phyloP scores from a whole-genome alignment of 768 basidiomycete species.

The Xerocomellus intermedius region DNA sequence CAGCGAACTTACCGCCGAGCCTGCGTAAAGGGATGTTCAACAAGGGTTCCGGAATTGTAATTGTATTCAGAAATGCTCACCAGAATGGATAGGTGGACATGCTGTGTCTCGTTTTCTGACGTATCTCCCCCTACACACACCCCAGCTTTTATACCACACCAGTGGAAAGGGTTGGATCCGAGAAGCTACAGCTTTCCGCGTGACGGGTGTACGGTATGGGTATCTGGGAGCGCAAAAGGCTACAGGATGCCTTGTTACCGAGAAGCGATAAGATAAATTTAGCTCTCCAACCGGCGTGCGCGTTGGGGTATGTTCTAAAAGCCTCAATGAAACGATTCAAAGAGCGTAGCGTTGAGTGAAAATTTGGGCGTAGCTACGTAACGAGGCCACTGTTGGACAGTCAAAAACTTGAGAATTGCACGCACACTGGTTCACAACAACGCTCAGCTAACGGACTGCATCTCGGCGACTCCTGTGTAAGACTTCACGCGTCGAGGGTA shows the following conservation, averaged over 20 bases:
- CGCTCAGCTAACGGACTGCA: background rate
- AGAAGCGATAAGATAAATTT: constrained; percentile 2
- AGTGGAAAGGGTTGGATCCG: background rate
- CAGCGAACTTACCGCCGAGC: constrained; percentile 55
- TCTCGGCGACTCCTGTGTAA: background rate
- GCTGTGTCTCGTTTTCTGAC: constrained; percentile 10
- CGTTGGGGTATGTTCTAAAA: constrained; percentile 3
- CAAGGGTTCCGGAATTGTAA: background rate
- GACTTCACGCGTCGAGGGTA: background rate
- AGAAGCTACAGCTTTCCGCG: constrained; percentile 10
- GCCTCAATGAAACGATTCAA: constrained; percentile 5
- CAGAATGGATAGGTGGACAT: constrained; percentile 35
- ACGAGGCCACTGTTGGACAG: background rate
- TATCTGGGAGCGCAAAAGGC: constrained; percentile 15
- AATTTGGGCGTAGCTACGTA: constrained; percentile 9
- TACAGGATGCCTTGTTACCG: constrained; percentile 18
- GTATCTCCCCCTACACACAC: background rate
- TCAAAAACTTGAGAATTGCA: background rate
- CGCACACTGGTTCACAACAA: constrained; percentile 8
- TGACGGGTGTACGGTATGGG: background rate
- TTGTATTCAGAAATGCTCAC: constrained; percentile 17
- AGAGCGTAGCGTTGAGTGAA: background rate
- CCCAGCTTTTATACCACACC: constrained; percentile 19
- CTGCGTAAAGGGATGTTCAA: constrained; percentile 32
- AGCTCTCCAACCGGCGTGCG: background rate